Base-by-base conservation (phyloP, 2,329 filamentous ascomycete genomes). In the Pseudogymnoascus sp. region DNA sequence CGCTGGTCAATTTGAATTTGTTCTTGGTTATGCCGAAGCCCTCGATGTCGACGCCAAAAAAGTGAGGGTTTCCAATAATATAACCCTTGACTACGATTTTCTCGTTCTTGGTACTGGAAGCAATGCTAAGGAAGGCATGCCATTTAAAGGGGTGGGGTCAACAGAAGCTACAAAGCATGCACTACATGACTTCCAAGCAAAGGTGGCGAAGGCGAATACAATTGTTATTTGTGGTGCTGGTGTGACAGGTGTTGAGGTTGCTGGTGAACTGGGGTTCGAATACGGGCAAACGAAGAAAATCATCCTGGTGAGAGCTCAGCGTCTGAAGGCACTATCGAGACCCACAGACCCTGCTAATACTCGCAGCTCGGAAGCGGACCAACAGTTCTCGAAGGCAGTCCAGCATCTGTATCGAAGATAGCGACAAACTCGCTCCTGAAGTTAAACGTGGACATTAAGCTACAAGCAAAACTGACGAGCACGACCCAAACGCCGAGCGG, bases 61-160 rank as follows among this genome's bases (percentile, higher is more conserved):
- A 0, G 78, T 85, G 24, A 71, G 70, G 1, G 74, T 84, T 12
- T 66, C 72, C 22, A 71, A 74, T 33, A 73, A 72, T 50, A 59
- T 35, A 11, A 67, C 68, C n/a, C 72, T 74, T 5, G 64, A 65
- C 19, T 87, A 86, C 68, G 77, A 84, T 66, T 78, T 77, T 22
- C 74, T 86, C 11, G 69, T 87, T 65, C 72, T 87, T 46, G 82
- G 83, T 8, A 86, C 84, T 2, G 84, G 84, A 6, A 73, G 79
- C 2, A 73, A 74, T 28, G 75, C 77, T 33, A 73, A 69, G 22
- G 77, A 75, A 4, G 72, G 70, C 64, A 75, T 81, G 72, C 82
- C 83, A 0, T 85, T 79, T 72, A 85, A 84, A 71, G 72, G 71
- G 19, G 66, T 79, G 8, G 76, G 71, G 4, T 76, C 76, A 1